These are phyloP conservation scores for Tetrapisispora iriomotensis DNA, from an alignment of 805 yeast genomes.

Conservation along the genomic window DNA sequence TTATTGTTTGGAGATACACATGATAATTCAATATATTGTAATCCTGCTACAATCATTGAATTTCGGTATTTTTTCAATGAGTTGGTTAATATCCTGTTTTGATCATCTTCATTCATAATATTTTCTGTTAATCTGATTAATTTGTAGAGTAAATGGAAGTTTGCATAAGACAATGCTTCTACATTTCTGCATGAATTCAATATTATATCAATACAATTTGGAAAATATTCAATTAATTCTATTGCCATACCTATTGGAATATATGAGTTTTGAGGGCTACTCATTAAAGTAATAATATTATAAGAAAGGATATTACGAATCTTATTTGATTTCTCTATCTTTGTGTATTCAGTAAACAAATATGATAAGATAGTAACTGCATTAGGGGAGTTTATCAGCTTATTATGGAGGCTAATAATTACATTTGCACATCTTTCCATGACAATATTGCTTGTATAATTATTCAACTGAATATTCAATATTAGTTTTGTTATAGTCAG, in stretches of 20 bases:
- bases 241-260: constrained; percentile 15
- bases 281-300: no score
- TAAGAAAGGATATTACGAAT: no score
- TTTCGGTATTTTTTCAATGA: constrained; percentile 20
- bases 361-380: no score
- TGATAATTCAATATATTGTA: constrained; percentile 19
- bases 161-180: background rate
- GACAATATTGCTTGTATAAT: no score
- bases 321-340: no score
- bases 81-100: constrained; percentile 13
- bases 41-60: constrained; percentile 23
- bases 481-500: no score
- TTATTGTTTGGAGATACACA: constrained; percentile 10
- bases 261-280: no score
- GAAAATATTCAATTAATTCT: constrained; percentile 15
- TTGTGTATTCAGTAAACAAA: no score
- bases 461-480: no score
- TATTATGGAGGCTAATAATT: no score
- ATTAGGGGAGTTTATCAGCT: no score
- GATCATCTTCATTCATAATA: constrained; percentile 8
- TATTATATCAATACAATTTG: constrained; percentile 2
- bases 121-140: constrained; percentile 12
- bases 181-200: background rate
- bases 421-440: no score
- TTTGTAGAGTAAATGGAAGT: constrained; percentile 9